Percentiles rank a stretch among this genome's conserved stretches.
These are phyloP conservation scores for Pouteria campechiana DNA, from an alignment of 179 eudicot species.

Conservation along the genomic window DNA sequence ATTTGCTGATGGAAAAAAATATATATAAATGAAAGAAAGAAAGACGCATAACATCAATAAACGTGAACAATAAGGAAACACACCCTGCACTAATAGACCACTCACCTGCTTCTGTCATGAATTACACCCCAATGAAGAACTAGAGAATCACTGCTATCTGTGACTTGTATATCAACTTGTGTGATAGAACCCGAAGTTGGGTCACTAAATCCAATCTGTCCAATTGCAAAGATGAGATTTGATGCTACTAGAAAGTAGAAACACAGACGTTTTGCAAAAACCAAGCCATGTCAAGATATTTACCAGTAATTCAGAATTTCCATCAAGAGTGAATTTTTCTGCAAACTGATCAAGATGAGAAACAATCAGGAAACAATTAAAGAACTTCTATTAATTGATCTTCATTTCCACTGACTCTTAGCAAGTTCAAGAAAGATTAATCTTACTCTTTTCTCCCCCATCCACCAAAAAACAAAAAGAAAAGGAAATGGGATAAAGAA, in stretches of 20 bases:
- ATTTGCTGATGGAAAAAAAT: slow-evolving; percentile 28
- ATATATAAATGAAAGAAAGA: neutral
- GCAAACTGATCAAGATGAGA: slow-evolving; percentile 38
- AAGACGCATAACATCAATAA: neutral
- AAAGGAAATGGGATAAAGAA: neutral
- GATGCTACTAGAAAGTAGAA: neutral
- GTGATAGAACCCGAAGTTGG: slow-evolving; percentile 41
- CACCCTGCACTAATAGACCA: slow-evolving; percentile 1
- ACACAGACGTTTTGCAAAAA: neutral
- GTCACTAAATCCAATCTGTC: slow-evolving; percentile 58
- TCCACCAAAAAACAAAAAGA: neutral
- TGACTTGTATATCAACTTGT: slow-evolving; percentile 48
- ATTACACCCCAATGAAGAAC: slow-evolving; percentile 87
- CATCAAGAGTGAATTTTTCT: slow-evolving; percentile 64
- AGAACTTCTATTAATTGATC: neutral
- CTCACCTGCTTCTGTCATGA: slow-evolving; percentile 45
- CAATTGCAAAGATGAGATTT: slow-evolving; percentile 6
- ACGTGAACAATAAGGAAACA: neutral
- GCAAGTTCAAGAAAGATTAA: neutral
- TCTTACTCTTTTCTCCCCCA: neutral
- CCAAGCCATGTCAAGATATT: neutral
- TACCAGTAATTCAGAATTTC: slow-evolving; percentile 81
- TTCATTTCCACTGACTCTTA: neutral
- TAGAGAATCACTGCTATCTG: slow-evolving; percentile 45
- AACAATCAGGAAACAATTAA: slow-evolving; percentile 7